Conservation (phyloP, 306 rosid species). For the Canavalia gladiata region DNA sequence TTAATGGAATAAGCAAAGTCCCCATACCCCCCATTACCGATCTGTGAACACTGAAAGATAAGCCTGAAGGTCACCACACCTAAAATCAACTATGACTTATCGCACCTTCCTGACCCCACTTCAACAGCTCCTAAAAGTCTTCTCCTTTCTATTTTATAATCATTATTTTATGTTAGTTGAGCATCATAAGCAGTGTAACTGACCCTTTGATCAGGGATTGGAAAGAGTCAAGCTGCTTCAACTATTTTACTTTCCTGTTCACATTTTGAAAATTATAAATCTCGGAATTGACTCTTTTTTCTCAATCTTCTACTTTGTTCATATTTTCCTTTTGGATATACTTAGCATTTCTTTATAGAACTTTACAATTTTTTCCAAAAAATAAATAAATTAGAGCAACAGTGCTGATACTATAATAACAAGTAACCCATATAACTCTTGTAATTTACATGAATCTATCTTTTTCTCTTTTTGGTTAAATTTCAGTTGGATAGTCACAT, state of each 20-base stretch:
- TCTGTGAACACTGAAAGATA: constrained; percentile 49
- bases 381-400: not conserved
- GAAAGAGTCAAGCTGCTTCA: constrained; percentile 35
- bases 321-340: not conserved
- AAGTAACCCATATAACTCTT: not conserved
- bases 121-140: constrained; percentile 25
- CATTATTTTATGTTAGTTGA: constrained; percentile 33
- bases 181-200: constrained; percentile 26
- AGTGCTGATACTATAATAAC: not conserved
- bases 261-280: constrained; percentile 34
- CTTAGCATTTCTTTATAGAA: not conserved
- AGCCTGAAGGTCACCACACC: constrained; percentile 50
- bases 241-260: constrained; percentile 12
- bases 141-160: constrained; percentile 28
- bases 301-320: not conserved
- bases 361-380: not conserved
- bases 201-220: constrained; percentile 6
- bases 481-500: not conserved
- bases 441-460: constrained; percentile 3
- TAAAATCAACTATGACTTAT: constrained; percentile 48
- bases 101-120: constrained; percentile 49
- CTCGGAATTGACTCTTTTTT: not conserved
- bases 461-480: not conserved
- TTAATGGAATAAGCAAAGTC: constrained; percentile 48
- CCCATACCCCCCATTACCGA: constrained; percentile 44